A percentile compares a stretch with the other conserved stretches of the same genome.
Evolutionary conservation across 345 rosid genomes (phyloP).

Genomic region (Kernera saxatilis): DNA sequence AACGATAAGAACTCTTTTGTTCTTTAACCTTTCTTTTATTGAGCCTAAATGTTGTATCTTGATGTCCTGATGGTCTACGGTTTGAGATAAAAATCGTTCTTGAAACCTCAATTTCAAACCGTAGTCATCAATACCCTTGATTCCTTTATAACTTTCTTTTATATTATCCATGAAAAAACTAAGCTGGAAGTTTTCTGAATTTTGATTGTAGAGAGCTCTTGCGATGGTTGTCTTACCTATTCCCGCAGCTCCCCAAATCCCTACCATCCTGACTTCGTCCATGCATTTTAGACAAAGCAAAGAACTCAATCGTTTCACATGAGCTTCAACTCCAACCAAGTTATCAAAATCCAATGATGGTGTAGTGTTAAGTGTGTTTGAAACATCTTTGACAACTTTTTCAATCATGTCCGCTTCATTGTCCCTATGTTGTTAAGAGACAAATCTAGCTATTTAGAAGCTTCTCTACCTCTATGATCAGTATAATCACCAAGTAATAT

Average conservation of each 20-base stretch:
- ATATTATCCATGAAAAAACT: not conserved
- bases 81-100: too few relatives aligned
- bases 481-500: too few relatives aligned
- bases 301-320: not conserved
- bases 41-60: too few relatives aligned
- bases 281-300: not conserved
- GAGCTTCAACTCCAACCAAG: conserved; percentile 3
- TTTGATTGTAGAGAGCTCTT: not conserved
- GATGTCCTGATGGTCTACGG: too few relatives aligned
- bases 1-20: conserved; percentile 32
- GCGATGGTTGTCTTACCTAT: not conserved
- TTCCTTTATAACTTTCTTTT: not conserved
- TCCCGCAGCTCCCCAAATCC: conserved; percentile 6
- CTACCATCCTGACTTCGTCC: not conserved
- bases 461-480: too few relatives aligned
- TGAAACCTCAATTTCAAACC: too few relatives aligned
- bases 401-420: not conserved
- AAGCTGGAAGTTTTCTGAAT: not conserved
- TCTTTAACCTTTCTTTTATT: too few relatives aligned
- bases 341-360: not conserved
- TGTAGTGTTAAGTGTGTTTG: not conserved
- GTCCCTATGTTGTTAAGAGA: not conserved
- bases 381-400: not conserved
- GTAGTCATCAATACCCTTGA: not conserved
- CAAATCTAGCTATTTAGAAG: too few relatives aligned